Percentiles rank a stretch among this genome's conserved stretches.
phyloP scores from a whole-genome alignment of 176 grass and related monocot genomes.

The Oryza rufipogon region DNA sequence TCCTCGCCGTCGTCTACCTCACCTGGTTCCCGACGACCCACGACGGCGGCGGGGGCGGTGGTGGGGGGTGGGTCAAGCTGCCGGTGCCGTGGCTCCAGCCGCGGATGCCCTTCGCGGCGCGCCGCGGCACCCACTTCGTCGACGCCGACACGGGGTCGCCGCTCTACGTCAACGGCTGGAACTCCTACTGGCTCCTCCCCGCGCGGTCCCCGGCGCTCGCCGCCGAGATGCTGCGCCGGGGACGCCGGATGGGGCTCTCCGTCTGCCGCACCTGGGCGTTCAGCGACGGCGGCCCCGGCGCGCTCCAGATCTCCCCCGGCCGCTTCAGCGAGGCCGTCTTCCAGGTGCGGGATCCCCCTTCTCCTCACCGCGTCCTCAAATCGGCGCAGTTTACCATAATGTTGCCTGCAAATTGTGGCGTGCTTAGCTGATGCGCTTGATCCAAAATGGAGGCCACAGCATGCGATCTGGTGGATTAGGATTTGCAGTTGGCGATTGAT shows the following conservation, averaged over 20 bases:
- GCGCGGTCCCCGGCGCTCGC: conserved; percentile 38
- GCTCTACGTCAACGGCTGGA: conserved; percentile 91
- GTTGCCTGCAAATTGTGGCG: not conserved
- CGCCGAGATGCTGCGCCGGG: conserved; percentile 81
- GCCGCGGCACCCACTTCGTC: conserved; percentile 67
- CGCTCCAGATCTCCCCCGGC: conserved; percentile 90
- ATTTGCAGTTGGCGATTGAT: not conserved
- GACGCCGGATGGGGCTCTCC: conserved; percentile 66
- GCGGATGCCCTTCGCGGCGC: conserved; percentile 63
- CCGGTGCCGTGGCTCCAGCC: conserved; percentile 89
- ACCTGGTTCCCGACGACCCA: conserved; percentile 44
- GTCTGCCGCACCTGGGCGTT: conserved; percentile 92
- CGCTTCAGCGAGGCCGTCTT: conserved; percentile 71
- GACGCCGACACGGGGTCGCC: conserved; percentile 57
- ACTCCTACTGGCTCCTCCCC: conserved; percentile 93
- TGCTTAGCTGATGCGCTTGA: not conserved
- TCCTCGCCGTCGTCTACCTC: conserved; percentile 64
- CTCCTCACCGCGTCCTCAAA: not conserved
- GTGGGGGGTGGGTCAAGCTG: conserved; percentile 43
- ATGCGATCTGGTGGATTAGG: not conserved
- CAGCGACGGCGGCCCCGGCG: conserved; percentile 65
- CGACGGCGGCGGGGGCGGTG: not conserved
- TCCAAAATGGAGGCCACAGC: not conserved
- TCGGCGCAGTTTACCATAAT: not conserved
- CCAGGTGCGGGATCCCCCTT: conserved; percentile 56